Percentiles rank a stretch among this genome's conserved stretches.
phyloP scores from a whole-genome alignment of 139 green algal genomes.

The Volvox reticuliferus region DNA sequence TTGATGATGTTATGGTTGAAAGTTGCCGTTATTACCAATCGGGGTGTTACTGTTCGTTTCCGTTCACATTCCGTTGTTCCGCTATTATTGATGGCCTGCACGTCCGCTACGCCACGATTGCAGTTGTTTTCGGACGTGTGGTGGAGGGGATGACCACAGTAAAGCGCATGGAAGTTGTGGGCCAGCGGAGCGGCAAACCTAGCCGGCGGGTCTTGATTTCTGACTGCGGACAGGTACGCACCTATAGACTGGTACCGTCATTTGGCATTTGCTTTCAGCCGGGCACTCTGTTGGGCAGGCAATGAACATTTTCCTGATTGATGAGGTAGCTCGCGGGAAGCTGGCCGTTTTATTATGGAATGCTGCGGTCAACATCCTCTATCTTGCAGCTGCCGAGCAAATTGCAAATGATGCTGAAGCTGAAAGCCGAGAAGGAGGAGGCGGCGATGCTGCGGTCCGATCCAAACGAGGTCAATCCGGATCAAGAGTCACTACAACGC shows the following conservation, averaged over 20 bases:
- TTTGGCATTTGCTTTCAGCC: too few relatives aligned
- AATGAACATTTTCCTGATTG: too few relatives aligned
- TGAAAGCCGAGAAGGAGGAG: constrained; percentile 79
- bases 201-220: constrained; percentile 65
- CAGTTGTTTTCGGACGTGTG: constrained; percentile 92
- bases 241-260: too few relatives aligned
- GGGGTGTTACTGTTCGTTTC: too few relatives aligned
- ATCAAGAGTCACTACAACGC: constrained; percentile 71
- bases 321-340: too few relatives aligned
- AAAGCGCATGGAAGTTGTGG: constrained; percentile 79
- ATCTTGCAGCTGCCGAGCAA: constrained; percentile 76
- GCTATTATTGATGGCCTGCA: too few relatives aligned
- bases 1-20: too few relatives aligned
- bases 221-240: constrained; percentile 73
- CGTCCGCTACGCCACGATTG: neutral
- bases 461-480: constrained; percentile 68
- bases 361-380: neutral
- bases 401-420: constrained; percentile 75
- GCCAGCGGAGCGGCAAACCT: constrained; percentile 73
- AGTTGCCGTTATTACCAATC: too few relatives aligned
- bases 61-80: too few relatives aligned
- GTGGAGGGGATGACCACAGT: constrained; percentile 87
- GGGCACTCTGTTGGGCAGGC: too few relatives aligned
- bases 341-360: neutral
- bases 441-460: constrained; percentile 47